phyloP scores from a whole-genome alignment of 208 protist species.

The Zelonia costaricensis region DNA sequence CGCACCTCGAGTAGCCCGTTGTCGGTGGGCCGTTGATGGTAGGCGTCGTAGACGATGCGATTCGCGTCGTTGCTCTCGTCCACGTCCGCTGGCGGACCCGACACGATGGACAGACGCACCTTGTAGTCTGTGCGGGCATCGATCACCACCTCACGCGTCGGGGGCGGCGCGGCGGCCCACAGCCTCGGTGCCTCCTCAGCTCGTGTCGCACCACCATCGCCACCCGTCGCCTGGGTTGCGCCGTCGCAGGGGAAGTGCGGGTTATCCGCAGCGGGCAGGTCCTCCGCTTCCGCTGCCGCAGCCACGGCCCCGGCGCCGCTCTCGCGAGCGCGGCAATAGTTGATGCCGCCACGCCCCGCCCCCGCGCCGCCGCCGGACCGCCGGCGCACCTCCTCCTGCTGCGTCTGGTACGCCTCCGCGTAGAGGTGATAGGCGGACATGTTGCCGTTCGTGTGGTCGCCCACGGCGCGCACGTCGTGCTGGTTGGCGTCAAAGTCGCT shows the following conservation, averaged over 20 bases:
- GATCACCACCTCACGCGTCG: constrained; percentile 39
- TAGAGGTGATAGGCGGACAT: constrained; percentile 52
- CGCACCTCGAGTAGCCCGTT: constrained; percentile 46
- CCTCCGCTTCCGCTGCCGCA: constrained; percentile 1
- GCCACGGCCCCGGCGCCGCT: background rate
- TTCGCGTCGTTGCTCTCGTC: constrained; percentile 21
- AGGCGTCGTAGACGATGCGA: constrained; percentile 61
- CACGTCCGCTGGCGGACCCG: background rate
- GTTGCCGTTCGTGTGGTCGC: constrained; percentile 36
- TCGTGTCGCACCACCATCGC: no score
- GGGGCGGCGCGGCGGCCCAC: no score
- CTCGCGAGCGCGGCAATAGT: constrained; percentile 7
- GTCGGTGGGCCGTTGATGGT: constrained; percentile 61
- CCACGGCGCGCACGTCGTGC: constrained; percentile 19
- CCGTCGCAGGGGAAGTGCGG: constrained; percentile 56
- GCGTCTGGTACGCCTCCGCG: constrained; percentile 57
- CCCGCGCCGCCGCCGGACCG: background rate
- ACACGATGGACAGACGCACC: constrained; percentile 14
- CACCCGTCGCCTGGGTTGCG: background rate
- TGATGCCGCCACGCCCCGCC: constrained; percentile 10
- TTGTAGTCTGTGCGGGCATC: constrained; percentile 53
- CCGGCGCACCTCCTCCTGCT: constrained; percentile 15
- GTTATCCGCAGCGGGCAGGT: constrained; percentile 49
- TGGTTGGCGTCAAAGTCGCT: constrained; percentile 16
- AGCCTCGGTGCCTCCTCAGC: no score